Evolutionary conservation across 352 stramenopile species (phyloP).

Genomic region (Peronosclerospora sorghi): DNA sequence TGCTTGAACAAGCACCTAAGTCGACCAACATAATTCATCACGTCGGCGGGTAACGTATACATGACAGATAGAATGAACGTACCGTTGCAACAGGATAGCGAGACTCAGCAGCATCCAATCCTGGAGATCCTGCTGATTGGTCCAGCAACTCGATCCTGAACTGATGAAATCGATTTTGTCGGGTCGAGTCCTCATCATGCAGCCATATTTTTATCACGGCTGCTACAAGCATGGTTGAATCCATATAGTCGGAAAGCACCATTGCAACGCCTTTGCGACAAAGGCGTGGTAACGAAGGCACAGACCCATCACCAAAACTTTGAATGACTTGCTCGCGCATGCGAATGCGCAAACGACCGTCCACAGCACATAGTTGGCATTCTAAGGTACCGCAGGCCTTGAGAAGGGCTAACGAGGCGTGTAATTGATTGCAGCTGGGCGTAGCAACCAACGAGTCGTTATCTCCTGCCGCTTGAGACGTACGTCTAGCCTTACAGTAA

Average conservation of each 20-base stretch:
- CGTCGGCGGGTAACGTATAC: background rate
- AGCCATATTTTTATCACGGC: constrained; percentile 38
- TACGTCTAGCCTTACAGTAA: constrained; percentile 24
- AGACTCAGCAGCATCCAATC: constrained; percentile 4
- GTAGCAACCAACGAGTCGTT: constrained; percentile 6
- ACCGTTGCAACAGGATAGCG: constrained; percentile 18
- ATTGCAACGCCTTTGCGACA: constrained; percentile 24
- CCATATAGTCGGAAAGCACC: constrained; percentile 22
- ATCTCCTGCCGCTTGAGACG: background rate
- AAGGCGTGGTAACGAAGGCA: constrained; percentile 18
- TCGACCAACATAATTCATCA: constrained; percentile 1
- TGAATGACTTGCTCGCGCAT: constrained; percentile 46
- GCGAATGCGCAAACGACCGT: constrained; percentile 35
- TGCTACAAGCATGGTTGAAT: constrained; percentile 31
- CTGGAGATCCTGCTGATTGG: constrained; percentile 5
- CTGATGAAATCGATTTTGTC: constrained; percentile 34
- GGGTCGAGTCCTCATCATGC: constrained; percentile 26
- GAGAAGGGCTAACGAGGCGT: constrained; percentile 48
- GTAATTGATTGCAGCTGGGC: constrained; percentile 64
- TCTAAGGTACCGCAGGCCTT: constrained; percentile 47
- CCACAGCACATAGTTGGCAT: constrained; percentile 31
- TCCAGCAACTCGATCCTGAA: constrained; percentile 40
- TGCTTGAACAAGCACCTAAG: constrained; percentile 37
- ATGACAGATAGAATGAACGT: background rate
- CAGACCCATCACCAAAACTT: constrained; percentile 18